Conservation (phyloP, 176 grass and related monocot species). For the Alopecurus myosuroides region DNA sequence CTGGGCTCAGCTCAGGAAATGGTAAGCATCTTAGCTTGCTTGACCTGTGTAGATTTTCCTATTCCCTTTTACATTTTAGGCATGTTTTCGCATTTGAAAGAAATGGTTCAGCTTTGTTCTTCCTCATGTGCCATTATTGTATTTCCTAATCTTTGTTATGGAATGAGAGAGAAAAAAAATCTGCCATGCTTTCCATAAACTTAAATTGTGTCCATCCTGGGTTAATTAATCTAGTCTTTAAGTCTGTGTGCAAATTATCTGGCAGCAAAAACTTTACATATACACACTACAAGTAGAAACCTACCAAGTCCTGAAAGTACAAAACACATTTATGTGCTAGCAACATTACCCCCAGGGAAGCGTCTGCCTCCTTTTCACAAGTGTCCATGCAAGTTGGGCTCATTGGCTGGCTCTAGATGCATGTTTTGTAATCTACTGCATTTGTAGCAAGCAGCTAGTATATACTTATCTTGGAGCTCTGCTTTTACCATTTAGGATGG, state of each 20-base stretch:
- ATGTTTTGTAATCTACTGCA: neutral
- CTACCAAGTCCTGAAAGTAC: neutral
- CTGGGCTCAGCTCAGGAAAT: conserved; percentile 4
- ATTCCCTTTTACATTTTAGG: neutral
- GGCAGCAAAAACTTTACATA: neutral
- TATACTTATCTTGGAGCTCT: neutral
- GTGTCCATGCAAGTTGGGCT: neutral
- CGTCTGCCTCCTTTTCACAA: neutral
- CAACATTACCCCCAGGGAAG: neutral
- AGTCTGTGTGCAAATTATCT: neutral
- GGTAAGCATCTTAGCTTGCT: conserved; percentile 12
- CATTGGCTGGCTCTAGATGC: neutral
- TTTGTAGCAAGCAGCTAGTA: neutral
- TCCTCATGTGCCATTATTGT: neutral
- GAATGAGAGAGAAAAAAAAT: neutral
- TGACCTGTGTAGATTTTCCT: neutral
- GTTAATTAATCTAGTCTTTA: neutral
- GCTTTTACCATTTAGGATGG: conserved; percentile 14
- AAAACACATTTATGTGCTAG: neutral
- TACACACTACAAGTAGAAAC: neutral
- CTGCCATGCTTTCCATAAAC: neutral
- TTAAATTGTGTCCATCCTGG: neutral
- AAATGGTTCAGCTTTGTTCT: neutral
- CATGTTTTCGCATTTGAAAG: neutral
- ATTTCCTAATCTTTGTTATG: neutral